Percentiles rank a stretch among this genome's conserved stretches.
These are phyloP conservation scores for Fusarium sp. DNA, from an alignment of 2,329 filamentous ascomycete genomes.

Conservation along the genomic window DNA sequence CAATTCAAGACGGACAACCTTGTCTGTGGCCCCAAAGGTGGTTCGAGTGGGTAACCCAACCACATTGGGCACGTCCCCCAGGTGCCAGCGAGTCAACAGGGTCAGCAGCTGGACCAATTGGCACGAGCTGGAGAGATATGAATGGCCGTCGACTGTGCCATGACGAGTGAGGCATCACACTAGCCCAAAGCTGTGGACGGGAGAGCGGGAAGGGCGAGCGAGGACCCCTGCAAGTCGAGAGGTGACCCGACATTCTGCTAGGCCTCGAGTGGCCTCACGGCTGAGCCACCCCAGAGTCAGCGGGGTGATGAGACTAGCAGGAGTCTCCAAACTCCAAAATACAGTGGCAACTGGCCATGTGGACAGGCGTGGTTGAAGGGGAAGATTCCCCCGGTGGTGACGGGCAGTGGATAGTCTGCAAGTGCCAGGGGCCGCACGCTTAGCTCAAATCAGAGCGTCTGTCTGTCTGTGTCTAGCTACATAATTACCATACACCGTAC, in stretches of 20 bases:
- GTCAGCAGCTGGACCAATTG: conserved; percentile 37
- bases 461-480: not conserved
- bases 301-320: conserved; percentile 28
- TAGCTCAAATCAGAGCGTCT: conserved; percentile 14
- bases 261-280: conserved; percentile 29
- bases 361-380: conserved; percentile 42
- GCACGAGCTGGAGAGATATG: not conserved
- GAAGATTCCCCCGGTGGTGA: conserved; percentile 20
- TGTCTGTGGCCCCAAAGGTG: conserved; percentile 36
- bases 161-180: conserved; percentile 31
- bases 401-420: conserved; percentile 28
- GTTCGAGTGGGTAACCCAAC: conserved; percentile 39
- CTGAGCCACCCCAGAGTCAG: conserved; percentile 19
- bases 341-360: conserved; percentile 39
- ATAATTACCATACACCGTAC: not conserved
- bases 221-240: conserved; percentile 6
- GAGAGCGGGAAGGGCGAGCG: conserved; percentile 27
- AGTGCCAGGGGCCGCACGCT: conserved; percentile 16
- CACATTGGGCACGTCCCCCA: conserved; percentile 39
- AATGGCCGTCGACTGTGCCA: conserved; percentile 6
- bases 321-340: conserved; percentile 12
- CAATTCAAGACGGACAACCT: conserved; percentile 43
- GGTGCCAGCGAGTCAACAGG: conserved; percentile 12
- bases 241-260: conserved; percentile 26
- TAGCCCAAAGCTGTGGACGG: conserved; percentile 11